phyloP scores from a whole-genome alignment of 768 basidiomycete species.

The Boletus rufocinnamomeus region DNA sequence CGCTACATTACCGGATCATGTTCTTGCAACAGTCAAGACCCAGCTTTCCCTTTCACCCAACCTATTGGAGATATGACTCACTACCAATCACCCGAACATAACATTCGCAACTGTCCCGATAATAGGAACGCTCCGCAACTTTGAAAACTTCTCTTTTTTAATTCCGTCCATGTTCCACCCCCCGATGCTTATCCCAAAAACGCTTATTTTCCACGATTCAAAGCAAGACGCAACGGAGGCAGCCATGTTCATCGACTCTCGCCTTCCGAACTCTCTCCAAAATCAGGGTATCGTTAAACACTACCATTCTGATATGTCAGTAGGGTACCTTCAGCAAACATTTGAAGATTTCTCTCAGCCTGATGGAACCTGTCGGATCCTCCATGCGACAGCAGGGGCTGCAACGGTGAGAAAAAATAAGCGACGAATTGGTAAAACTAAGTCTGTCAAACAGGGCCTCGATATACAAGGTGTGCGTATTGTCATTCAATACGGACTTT shows the following conservation, averaged over 20 bases:
- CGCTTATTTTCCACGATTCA: neutral
- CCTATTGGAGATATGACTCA: too few species aligned
- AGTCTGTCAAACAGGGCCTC: neutral
- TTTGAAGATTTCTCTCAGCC: neutral
- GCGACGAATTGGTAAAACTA: neutral
- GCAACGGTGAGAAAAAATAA: neutral
- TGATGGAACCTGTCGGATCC: neutral
- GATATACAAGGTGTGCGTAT: neutral
- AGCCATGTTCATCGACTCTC: neutral
- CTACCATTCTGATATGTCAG: neutral
- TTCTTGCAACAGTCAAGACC: too few species aligned
- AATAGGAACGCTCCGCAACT: neutral
- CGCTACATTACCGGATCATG: too few species aligned
- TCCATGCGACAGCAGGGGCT: neutral
- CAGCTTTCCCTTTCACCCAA: too few species aligned
- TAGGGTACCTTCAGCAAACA: neutral
- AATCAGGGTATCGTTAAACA: neutral
- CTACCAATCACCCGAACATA: too few species aligned
- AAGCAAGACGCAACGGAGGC: neutral
- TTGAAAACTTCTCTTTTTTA: neutral
- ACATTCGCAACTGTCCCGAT: too few species aligned
- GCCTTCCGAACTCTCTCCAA: neutral
- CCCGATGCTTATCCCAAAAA: neutral
- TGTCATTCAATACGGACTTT: neutral
- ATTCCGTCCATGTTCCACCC: neutral